Evolutionary conservation across 768 basidiomycete genomes (phyloP), one percentile per base, ranked within the genome.

Genomic region (Lactarius trivialis): DNA sequence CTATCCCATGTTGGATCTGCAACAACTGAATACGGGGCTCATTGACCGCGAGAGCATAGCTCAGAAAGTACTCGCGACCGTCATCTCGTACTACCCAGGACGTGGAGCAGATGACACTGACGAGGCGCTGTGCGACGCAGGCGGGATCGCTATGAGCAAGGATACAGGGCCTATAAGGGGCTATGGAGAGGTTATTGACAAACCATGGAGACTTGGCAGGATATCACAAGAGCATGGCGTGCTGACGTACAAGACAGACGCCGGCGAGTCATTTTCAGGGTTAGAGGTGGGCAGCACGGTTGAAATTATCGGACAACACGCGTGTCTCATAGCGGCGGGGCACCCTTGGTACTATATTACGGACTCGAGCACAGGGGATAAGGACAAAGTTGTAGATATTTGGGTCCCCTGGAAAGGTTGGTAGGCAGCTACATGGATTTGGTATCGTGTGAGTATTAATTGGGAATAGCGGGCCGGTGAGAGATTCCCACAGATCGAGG

Each of bases 401-500:
- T 93, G 92, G 92, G 85, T 92, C 49, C 83, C 91, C 7, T 92
- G 91, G 89, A 95, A 93, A 73, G 91, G 91, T 0, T 93, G 92
- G 92, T 95, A 48, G 33, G 36, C 12, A 30, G 30, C 30, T 6
- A 6, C 30, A 30, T 36, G 36, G 3, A 14, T 14, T 14, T 36
- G 11, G 36, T 8, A 11, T 36, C 8, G 54, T 11, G 45, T 45
- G 43, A 12, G 43, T 21, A 9, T 11, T 21, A 45, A 5, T 24
- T 3, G 5, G 24, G 24, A 48, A 48, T 24, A 14, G 6, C 45
- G 45, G 45, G 45, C 45, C 45, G 45, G 43, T 4, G 21, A 8
- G 43, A 3, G 48, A 56, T 50, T 61, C 48, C 55, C 60, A 61
- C 60, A 43, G n/a, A n/a, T n/a, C n/a, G n/a, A 9, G 21, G 4